Conservation (phyloP, 2,329 filamentous ascomycete species). For the Trichophyton equinum region DNA sequence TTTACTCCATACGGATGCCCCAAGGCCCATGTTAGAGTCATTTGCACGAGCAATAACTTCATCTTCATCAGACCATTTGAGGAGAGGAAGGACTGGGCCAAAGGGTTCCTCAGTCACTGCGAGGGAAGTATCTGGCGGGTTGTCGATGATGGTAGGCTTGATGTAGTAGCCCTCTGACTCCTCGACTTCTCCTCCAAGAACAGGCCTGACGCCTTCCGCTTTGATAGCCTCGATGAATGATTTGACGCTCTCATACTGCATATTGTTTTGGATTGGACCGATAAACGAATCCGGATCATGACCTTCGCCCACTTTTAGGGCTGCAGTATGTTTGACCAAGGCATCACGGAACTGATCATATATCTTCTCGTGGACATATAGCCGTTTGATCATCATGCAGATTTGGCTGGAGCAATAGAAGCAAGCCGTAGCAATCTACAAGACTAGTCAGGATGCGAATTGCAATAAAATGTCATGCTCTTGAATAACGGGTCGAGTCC, state of each 20-base stretch:
- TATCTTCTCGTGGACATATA: constrained; percentile 47
- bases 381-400: constrained; percentile 41
- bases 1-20: constrained; percentile 41
- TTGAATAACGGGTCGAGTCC: not conserved
- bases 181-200: constrained; percentile 34
- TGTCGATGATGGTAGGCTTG: constrained; percentile 43
- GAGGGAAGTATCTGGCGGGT: constrained; percentile 41
- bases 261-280: constrained; percentile 49
- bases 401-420: constrained; percentile 36
- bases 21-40: constrained; percentile 39
- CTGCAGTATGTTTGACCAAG: constrained; percentile 32
- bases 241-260: constrained; percentile 48
- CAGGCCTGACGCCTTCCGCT: constrained; percentile 40
- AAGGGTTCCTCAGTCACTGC: constrained; percentile 47
- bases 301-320: constrained; percentile 16
- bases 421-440: constrained; percentile 17
- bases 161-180: constrained; percentile 39
- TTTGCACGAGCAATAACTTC: constrained; percentile 37
- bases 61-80: constrained; percentile 43
- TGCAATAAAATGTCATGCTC: not conserved
- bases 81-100: constrained; percentile 49
- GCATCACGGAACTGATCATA: constrained; percentile 37
- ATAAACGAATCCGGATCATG: constrained; percentile 35
- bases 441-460: not conserved
- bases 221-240: constrained; percentile 43